Evolutionary conservation across 306 rosid species (phyloP).

Genomic region (Cucurbita maxima): DNA sequence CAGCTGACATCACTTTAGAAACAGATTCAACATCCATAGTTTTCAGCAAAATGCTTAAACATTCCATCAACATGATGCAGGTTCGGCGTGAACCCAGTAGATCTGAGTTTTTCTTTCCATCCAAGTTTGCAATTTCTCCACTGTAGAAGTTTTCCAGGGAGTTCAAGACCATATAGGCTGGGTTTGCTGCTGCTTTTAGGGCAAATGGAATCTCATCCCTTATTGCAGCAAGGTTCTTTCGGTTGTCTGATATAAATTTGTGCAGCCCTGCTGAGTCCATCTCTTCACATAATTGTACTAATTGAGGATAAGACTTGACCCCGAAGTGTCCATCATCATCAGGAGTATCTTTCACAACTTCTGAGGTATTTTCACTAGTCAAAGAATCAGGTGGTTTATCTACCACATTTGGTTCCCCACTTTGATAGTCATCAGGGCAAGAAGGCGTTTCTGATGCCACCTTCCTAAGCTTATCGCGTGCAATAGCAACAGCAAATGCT

Average conservation of each 20-base stretch:
- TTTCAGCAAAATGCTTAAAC: conserved; percentile 55
- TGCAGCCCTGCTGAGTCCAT: conserved; percentile 87
- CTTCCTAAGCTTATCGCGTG: conserved; percentile 67
- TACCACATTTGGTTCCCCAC: conserved; percentile 22
- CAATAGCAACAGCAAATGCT: conserved; percentile 43
- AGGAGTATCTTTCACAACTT: conserved; percentile 33
- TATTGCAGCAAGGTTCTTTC: conserved; percentile 82
- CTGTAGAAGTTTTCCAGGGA: conserved; percentile 78
- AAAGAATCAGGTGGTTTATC: conserved; percentile 43
- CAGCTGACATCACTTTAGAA: conserved; percentile 47
- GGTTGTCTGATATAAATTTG: conserved; percentile 84
- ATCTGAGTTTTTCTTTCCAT: conserved; percentile 82
- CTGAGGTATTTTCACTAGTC: conserved; percentile 29
- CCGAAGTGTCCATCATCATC: conserved; percentile 24
- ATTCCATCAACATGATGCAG: conserved; percentile 98
- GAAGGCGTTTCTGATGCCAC: conserved; percentile 33
- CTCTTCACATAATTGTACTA: conserved; percentile 59
- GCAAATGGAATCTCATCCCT: conserved; percentile 89
- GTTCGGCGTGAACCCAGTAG: conserved; percentile 87
- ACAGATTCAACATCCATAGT: conserved; percentile 23
- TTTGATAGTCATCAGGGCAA: conserved; percentile 27
- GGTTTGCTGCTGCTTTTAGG: conserved; percentile 60
- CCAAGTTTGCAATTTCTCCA: conserved; percentile 45
- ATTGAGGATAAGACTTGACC: conserved; percentile 52
- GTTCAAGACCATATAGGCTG: conserved; percentile 68